Percentiles rank a stretch among this genome's conserved stretches.
phyloP scores from a whole-genome alignment of 1,139 yeast genomes.

The Saccharomyces hybrid region DNA sequence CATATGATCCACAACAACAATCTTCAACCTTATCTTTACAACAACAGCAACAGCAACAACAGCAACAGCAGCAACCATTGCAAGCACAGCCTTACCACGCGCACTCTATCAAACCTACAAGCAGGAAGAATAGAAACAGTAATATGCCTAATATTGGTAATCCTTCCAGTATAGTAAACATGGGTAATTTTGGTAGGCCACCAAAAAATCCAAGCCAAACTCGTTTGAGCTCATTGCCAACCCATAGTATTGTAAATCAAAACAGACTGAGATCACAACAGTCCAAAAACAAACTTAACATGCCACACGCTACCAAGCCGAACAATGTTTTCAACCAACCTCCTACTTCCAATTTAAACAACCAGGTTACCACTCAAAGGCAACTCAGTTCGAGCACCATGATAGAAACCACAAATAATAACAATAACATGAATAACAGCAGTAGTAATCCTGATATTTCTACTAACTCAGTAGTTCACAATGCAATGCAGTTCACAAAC shows the following conservation, averaged over 20 bases:
- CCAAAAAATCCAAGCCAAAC: conserved; percentile 13
- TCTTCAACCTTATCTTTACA: conserved; percentile 8
- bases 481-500: conserved; percentile 11
- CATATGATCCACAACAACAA: conserved; percentile 10
- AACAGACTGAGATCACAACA: conserved; percentile 4
- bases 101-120: conserved; percentile 30
- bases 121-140: conserved; percentile 32
- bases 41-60: conserved; percentile 6
- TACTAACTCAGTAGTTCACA: conserved; percentile 23
- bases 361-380: conserved; percentile 11
- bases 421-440: conserved; percentile 1
- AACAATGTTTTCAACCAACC: conserved; percentile 8
- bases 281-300: conserved; percentile 9
- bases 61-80: neutral
- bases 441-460: conserved; percentile 18
- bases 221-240: conserved; percentile 19
- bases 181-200: conserved; percentile 16
- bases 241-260: conserved; percentile 8
- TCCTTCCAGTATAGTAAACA: conserved; percentile 25
- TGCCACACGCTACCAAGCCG: conserved; percentile 10
- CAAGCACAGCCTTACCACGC: conserved; percentile 8
- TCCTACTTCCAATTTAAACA: conserved; percentile 3
- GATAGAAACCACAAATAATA: conserved; percentile 6
- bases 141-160: conserved; percentile 29
- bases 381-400: conserved; percentile 20